Percentiles rank a stretch among this genome's conserved stretches.
Evolutionary conservation across 225 moss, liverwort and hornwort genomes (phyloP).

Genomic region (Sphagnum contortum): DNA sequence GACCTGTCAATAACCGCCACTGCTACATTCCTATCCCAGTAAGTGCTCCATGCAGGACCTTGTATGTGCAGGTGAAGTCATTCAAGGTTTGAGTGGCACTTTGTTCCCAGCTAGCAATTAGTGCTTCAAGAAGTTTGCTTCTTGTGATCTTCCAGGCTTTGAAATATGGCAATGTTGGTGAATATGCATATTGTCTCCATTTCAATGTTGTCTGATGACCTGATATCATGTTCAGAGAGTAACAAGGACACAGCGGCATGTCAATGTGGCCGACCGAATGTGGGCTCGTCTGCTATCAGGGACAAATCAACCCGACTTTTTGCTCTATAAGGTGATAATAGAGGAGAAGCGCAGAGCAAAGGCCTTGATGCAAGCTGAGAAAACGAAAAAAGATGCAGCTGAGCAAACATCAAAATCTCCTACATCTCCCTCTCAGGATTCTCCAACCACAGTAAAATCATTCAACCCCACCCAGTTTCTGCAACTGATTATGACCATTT

Average conservation of each 20-base stretch:
- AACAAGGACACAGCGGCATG: conserved; percentile 32
- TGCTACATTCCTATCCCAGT: conserved; percentile 51
- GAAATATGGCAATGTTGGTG: too few relatives aligned
- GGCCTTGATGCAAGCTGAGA: neutral
- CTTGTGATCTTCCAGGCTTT: too few relatives aligned
- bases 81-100: too few relatives aligned
- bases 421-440: too few relatives aligned
- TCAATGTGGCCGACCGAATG: conserved; percentile 51
- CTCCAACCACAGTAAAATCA: too few relatives aligned
- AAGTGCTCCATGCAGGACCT: neutral
- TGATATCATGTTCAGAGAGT: conserved; percentile 22
- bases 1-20: conserved; percentile 61
- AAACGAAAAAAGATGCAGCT: conserved; percentile 5
- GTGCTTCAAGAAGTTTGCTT: too few relatives aligned
- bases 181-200: too few relatives aligned
- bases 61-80: too few relatives aligned
- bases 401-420: neutral
- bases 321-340: conserved; percentile 13
- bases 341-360: neutral
- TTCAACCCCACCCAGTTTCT: too few relatives aligned
- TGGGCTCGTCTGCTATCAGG: conserved; percentile 63
- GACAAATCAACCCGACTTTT: conserved; percentile 55
- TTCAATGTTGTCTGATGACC: too few relatives aligned
- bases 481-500: too few relatives aligned
- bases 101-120: too few relatives aligned